Percentiles rank a stretch among this genome's conserved stretches.
Conservation (phyloP, 2,329 filamentous ascomycete species). For the Chaetomium olivaceum region DNA sequence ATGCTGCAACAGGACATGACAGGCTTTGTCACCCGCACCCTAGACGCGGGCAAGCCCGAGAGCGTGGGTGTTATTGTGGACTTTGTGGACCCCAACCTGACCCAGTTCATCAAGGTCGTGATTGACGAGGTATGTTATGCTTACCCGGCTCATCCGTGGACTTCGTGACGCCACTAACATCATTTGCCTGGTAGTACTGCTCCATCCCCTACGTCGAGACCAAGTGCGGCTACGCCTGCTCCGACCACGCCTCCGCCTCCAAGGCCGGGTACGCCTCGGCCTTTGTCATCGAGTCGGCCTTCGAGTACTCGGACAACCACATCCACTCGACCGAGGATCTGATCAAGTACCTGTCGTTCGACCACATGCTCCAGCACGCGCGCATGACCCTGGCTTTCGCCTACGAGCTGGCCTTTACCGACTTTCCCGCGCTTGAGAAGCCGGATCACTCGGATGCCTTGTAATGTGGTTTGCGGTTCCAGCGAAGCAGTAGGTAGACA, state of each 20-base stretch:
- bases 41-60: slow-evolving; percentile 80
- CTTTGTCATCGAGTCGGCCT: slow-evolving; percentile 63
- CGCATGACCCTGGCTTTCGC: slow-evolving; percentile 50
- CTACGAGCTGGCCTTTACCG: slow-evolving; percentile 48
- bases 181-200: slow-evolving; percentile 64
- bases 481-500: not conserved
- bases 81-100: slow-evolving; percentile 80
- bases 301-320: slow-evolving; percentile 63
- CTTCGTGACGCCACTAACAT: not conserved
- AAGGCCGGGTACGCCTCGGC: slow-evolving; percentile 66
- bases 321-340: slow-evolving; percentile 74
- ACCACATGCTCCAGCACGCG: slow-evolving; percentile 66
- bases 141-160: not conserved
- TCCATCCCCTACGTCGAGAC: slow-evolving; percentile 61
- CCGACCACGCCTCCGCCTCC: slow-evolving; percentile 68
- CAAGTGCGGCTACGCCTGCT: slow-evolving; percentile 60
- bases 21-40: slow-evolving; percentile 78
- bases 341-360: slow-evolving; percentile 67
- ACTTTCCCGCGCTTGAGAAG: slow-evolving; percentile 38
- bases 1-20: slow-evolving; percentile 99
- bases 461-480: slow-evolving; percentile 31
- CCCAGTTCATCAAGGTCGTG: slow-evolving; percentile 85
- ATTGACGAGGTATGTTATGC: slow-evolving; percentile 60
- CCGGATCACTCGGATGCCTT: slow-evolving; percentile 18
- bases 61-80: slow-evolving; percentile 91